Percentiles rank a stretch among this genome's conserved stretches.
phyloP scores from a whole-genome alignment of 305 asterid genomes.

The Solanum hybrid region DNA sequence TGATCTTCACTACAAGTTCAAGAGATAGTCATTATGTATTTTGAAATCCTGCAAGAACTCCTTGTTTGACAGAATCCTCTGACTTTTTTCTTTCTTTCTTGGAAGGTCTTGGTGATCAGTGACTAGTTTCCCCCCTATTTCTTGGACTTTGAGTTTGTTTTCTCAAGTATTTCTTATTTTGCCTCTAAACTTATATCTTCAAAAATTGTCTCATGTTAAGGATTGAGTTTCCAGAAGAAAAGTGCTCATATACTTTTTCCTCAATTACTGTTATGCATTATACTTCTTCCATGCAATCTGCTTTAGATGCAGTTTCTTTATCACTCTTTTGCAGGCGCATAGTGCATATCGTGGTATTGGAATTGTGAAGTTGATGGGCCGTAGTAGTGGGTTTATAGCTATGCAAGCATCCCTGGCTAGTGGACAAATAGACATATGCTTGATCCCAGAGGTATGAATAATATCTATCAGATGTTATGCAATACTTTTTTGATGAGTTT shows the following conservation, averaged over 20 bases:
- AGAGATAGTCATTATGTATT: background rate
- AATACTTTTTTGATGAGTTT: background rate
- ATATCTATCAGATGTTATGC: background rate
- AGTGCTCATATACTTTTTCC: constrained; percentile 5
- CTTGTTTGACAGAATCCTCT: background rate
- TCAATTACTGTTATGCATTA: background rate
- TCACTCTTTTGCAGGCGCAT: constrained; percentile 57
- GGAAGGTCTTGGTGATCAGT: background rate
- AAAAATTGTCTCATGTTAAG: background rate
- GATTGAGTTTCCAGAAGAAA: background rate
- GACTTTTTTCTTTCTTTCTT: background rate
- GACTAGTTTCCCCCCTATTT: background rate
- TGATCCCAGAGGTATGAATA: constrained; percentile 79
- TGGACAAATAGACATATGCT: constrained; percentile 92
- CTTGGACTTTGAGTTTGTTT: background rate
- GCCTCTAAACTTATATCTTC: background rate
- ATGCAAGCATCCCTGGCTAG: constrained; percentile 99
- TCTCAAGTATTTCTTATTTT: background rate
- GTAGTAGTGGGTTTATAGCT: constrained; percentile 92
- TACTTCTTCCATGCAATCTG: background rate
- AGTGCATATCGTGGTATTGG: constrained; percentile 97
- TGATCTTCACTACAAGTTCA: background rate
- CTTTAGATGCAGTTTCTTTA: constrained; percentile 7
- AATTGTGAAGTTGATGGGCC: constrained; percentile 94
- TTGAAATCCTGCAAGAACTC: background rate